phyloP scores from a whole-genome alignment of 805 yeast genomes.

The Sugiyamaella floridensis region DNA sequence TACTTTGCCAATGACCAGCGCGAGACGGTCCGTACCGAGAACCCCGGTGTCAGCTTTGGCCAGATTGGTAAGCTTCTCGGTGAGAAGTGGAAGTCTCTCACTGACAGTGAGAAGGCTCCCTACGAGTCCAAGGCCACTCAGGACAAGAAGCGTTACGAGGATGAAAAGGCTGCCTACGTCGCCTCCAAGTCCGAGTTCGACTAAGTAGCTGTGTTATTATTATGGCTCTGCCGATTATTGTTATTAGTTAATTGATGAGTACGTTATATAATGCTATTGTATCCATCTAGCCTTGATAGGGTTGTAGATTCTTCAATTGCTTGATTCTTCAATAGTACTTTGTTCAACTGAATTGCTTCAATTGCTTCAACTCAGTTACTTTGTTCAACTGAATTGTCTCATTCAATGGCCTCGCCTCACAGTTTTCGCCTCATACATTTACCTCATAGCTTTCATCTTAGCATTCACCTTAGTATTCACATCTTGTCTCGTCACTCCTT shows the following conservation, averaged over 20 bases:
- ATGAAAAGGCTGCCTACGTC: conserved; percentile 74
- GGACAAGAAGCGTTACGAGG: conserved; percentile 96
- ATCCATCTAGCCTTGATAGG: not conserved
- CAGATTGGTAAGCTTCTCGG: conserved; percentile 94
- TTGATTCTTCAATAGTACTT: too few relatives aligned
- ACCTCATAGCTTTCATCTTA: too few relatives aligned
- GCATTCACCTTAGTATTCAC: too few relatives aligned
- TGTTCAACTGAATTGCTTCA: not conserved
- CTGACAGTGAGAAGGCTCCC: conserved; percentile 76
- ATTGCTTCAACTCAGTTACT: not conserved
- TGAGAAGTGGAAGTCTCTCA: conserved; percentile 91
- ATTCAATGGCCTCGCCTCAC: too few relatives aligned
- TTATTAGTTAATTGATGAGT: conserved; percentile 8
- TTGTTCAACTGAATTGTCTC: not conserved
- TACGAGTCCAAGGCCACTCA: conserved; percentile 90
- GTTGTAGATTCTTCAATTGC: too few relatives aligned
- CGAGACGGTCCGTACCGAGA: conserved; percentile 89
- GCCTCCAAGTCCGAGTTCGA: conserved; percentile 33
- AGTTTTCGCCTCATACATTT: too few relatives aligned
- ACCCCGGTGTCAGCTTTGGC: conserved; percentile 91
- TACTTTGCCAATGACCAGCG: conserved; percentile 97
- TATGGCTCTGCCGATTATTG: conserved; percentile 2
- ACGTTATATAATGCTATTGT: conserved; percentile 10
- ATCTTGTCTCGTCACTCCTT: too few relatives aligned
- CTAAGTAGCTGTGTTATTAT: conserved; percentile 11